phyloP scores from a whole-genome alignment of 2,329 filamentous ascomycete genomes.

The Trichoderma arundinaceum region DNA sequence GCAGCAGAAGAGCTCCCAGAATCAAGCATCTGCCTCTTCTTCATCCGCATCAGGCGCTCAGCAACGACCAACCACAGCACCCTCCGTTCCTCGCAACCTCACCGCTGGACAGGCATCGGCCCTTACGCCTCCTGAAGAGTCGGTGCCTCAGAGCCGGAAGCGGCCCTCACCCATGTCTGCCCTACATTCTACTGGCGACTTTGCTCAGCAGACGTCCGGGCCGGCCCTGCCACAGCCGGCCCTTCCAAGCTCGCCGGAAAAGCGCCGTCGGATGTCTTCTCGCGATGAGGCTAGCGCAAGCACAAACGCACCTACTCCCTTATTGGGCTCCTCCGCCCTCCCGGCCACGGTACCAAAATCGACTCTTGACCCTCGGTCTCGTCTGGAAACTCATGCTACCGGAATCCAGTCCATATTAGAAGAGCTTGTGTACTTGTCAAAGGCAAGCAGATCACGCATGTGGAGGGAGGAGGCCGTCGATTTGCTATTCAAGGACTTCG shows the following conservation, averaged over 20 bases:
- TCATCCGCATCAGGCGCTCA: constrained; percentile 36
- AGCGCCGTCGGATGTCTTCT: constrained; percentile 44
- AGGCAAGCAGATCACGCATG: constrained; percentile 47
- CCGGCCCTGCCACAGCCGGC: constrained; percentile 43
- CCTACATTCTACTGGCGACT: constrained; percentile 15
- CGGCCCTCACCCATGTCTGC: constrained; percentile 42
- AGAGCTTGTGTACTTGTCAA: constrained; percentile 51
- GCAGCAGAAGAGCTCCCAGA: constrained; percentile 35
- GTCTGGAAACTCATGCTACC: constrained; percentile 8
- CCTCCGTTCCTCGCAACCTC: constrained; percentile 47
- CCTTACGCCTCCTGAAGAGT: constrained; percentile 63
- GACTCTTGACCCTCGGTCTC: constrained; percentile 14
- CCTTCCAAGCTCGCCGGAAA: constrained; percentile 42
- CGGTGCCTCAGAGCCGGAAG: constrained; percentile 52
- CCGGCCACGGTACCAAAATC: constrained; percentile 6
- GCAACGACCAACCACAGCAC: constrained; percentile 41
- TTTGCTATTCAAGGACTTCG: constrained; percentile 64
- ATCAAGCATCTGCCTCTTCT: constrained; percentile 41
- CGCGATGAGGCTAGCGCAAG: constrained; percentile 32
- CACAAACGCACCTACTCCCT: constrained; percentile 38
- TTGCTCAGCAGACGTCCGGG: constrained; percentile 1
- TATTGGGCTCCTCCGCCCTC: constrained; percentile 42
- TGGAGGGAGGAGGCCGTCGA: constrained; percentile 66
- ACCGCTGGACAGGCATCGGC: constrained; percentile 51
- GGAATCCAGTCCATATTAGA: constrained; percentile 40